Evolutionary conservation across 257 asterid genomes (phyloP).

Genomic region (Lantana camara): DNA sequence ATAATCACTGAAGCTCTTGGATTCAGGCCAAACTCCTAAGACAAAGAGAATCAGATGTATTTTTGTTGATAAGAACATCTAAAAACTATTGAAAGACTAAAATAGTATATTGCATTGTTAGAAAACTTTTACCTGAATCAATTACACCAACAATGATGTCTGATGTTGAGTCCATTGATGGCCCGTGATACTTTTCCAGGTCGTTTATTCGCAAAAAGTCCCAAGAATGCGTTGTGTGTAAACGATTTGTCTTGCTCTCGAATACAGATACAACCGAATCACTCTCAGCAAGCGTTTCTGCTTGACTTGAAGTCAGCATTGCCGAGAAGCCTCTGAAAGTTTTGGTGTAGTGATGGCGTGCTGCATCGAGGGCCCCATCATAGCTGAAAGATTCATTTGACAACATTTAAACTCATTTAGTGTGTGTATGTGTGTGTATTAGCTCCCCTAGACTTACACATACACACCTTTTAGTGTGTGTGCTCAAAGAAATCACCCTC

Average conservation of each 20-base stretch:
- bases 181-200: conserved; percentile 30
- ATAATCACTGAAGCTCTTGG: conserved; percentile 48
- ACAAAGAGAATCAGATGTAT: no score
- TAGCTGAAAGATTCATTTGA: conserved; percentile 29
- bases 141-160: conserved; percentile 51
- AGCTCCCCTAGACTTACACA: background rate
- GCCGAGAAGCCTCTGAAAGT: conserved; percentile 68
- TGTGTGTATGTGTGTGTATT: background rate
- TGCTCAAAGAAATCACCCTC: no score
- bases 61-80: conserved; percentile 1
- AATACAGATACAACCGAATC: conserved; percentile 40
- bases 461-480: conserved; percentile 1
- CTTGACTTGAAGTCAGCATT: conserved; percentile 60
- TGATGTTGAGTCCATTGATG: conserved; percentile 20
- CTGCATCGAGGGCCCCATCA: conserved; percentile 41
- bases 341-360: conserved; percentile 48
- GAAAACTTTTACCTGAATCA: conserved; percentile 42
- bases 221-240: conserved; percentile 55
- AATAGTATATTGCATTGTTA: background rate
- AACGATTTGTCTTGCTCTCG: conserved; percentile 42
- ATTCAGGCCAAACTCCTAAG: conserved; percentile 66
- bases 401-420: background rate
- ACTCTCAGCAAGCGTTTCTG: conserved; percentile 40
- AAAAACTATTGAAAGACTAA: conserved; percentile 5
- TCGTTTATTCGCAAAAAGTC: conserved; percentile 18